A percentile compares a stretch with the other conserved stretches of the same genome.
phyloP scores from a whole-genome alignment of 805 yeast genomes.

The Zygotorulaspora sp. region DNA sequence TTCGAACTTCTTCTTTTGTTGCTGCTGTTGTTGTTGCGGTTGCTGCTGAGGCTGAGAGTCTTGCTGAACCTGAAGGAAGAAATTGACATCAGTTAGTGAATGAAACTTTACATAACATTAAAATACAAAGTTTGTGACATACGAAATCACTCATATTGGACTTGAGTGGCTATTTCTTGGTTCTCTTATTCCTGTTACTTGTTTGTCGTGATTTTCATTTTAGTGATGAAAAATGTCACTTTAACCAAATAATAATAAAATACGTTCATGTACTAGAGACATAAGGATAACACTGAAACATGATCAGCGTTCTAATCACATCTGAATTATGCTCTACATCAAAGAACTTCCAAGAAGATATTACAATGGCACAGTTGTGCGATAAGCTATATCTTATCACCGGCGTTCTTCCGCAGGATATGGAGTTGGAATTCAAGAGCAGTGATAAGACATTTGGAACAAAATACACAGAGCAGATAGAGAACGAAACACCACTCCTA shows the following conservation, averaged over 20 bases:
- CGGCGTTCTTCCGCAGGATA: slow-evolving; percentile 29
- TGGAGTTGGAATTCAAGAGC: slow-evolving; percentile 20
- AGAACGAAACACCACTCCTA: slow-evolving; percentile 1
- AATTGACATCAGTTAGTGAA: background rate
- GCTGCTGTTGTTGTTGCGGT: slow-evolving; percentile 28
- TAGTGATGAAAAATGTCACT: no score
- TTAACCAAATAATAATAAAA: no score
- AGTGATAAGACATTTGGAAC: no score
- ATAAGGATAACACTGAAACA: no score
- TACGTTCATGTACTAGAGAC: no score
- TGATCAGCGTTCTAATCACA: slow-evolving; percentile 12
- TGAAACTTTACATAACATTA: background rate
- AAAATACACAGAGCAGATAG: background rate
- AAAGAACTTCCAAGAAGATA: slow-evolving; percentile 16
- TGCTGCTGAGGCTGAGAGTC: slow-evolving; percentile 20
- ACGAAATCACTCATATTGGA: slow-evolving; percentile 13
- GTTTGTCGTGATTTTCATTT: slow-evolving; percentile 4
- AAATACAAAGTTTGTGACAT: no score
- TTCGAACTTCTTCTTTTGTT: slow-evolving; percentile 43
- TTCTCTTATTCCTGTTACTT: background rate
- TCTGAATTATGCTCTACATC: slow-evolving; percentile 24
- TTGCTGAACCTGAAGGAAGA: slow-evolving; percentile 7
- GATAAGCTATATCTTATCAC: slow-evolving; percentile 24
- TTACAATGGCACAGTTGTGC: slow-evolving; percentile 20
- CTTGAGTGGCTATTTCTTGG: background rate